Base-by-base conservation (phyloP, 2,329 filamentous ascomycete species). In the Ophiobolus disseminans region DNA sequence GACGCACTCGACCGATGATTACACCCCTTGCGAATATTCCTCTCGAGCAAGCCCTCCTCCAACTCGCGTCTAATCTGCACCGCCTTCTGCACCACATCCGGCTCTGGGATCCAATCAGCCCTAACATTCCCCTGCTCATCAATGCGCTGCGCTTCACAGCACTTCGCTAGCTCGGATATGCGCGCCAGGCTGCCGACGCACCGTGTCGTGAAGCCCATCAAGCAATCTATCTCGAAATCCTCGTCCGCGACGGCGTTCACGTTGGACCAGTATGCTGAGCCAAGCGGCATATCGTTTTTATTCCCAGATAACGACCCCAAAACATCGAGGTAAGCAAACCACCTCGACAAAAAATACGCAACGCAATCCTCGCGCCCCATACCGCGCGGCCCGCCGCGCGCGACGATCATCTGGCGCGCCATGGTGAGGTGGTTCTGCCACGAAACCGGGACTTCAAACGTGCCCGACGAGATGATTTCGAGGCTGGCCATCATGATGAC, bases 261-360 rank as follows among this genome's bases (percentile, higher is more conserved):
- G 0, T 42, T 55, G 9, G 79, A 64, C 68, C 71, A 75, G 56
- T 80, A 79, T 30, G 68, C 71, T 2, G 65, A 61, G 34, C 69
- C 71, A 2, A 80, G 63, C 0, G 76, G 76, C 26, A 65, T 64
- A 48, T 76, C 73, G 41, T 75, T 75, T 41, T 74, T 73, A 53
- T 73, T 77, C 13, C 88, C 88, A 45, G 77, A 86, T 20, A 95
- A 77, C 32, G 84, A 86, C 19, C 89, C 90, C 45, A 94, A 76
- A 1, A 94, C 85, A 64, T 94, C 90, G 16, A 95, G 80, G 71
- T 94, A 94, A 1, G 87, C 88, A 56, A 94, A 88, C 90, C 90
- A 95, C 49, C 88, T 85, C 58, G 84, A 86, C 8, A 94, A 80
- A 65, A 95, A 94, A 43, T 87, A 87, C 44, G 86, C 81, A 45